These are phyloP conservation scores for Kokia cookei DNA, from an alignment of 441 rosid genomes.

Conservation along the genomic window DNA sequence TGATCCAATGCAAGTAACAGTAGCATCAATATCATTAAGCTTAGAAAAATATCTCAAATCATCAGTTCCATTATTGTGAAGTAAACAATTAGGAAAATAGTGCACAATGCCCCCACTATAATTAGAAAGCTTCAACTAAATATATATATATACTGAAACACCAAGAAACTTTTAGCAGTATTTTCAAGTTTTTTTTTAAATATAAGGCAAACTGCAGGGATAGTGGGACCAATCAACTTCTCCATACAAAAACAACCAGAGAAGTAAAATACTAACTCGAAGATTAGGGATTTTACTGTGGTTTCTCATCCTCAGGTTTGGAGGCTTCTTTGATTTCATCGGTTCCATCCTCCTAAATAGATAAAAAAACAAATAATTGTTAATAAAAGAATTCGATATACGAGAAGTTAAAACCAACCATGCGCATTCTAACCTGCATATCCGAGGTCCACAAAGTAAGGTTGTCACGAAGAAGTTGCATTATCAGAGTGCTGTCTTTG, in stretches of 20 bases:
- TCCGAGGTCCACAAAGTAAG: constrained; percentile 77
- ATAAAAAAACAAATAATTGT: neutral
- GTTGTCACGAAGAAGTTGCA: constrained; percentile 78
- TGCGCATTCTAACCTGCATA: constrained; percentile 37
- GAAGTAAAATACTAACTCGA: constrained; percentile 16
- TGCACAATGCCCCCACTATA: neutral
- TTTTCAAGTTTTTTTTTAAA: constrained; percentile 5
- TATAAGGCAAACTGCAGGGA: neutral
- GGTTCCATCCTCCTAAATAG: constrained; percentile 34
- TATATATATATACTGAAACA: neutral
- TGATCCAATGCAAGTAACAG: neutral
- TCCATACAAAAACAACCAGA: constrained; percentile 26
- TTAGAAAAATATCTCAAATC: constrained; percentile 4
- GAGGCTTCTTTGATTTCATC: constrained; percentile 47
- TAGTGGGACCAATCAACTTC: constrained; percentile 26
- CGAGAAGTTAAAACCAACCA: neutral
- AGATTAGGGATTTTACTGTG: constrained; percentile 15
- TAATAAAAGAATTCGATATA: neutral
- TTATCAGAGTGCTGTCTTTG: constrained; percentile 74
- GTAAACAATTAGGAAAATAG: constrained; percentile 12
- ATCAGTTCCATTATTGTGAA: constrained; percentile 23
- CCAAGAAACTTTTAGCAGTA: constrained; percentile 1
- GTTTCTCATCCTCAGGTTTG: constrained; percentile 33
- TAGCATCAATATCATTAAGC: neutral
- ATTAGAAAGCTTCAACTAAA: constrained; percentile 8